These are phyloP conservation scores for Chamaecyparis obtusa DNA, from an alignment of 75 land plant species.

Conservation along the genomic window DNA sequence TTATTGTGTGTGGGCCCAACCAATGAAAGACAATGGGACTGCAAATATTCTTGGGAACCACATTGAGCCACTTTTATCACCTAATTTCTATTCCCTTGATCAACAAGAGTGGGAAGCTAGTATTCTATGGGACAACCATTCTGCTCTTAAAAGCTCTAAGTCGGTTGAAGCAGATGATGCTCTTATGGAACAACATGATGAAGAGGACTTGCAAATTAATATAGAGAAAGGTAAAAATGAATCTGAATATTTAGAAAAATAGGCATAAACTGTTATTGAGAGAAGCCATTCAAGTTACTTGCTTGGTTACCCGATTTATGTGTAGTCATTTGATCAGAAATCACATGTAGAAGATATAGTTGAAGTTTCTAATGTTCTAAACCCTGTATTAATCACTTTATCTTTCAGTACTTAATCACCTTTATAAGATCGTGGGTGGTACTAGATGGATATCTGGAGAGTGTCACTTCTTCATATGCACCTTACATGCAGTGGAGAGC, in stretches of 20 bases:
- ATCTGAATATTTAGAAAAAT: neutral
- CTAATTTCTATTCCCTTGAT: conserved; percentile 68
- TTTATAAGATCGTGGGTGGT: conserved; percentile 88
- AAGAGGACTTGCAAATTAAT: conserved; percentile 8
- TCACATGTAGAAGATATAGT: conserved; percentile 1
- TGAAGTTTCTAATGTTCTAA: neutral
- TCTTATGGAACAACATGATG: conserved; percentile 16
- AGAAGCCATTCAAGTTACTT: conserved; percentile 12
- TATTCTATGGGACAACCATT: conserved; percentile 78
- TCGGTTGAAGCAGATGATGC: conserved; percentile 27
- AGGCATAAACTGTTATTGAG: conserved; percentile 7
- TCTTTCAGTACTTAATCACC: conserved; percentile 70
- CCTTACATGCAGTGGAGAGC: conserved; percentile 99
- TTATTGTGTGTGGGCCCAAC: conserved; percentile 40
- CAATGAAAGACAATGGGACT: conserved; percentile 53
- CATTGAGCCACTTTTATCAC: conserved; percentile 19
- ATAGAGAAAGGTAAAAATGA: neutral
- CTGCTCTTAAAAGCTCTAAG: conserved; percentile 12
- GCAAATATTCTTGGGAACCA: conserved; percentile 11
- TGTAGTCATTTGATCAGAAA: conserved; percentile 40
- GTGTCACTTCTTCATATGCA: conserved; percentile 86
- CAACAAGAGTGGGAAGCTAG: conserved; percentile 86
- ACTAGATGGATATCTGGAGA: conserved; percentile 96
- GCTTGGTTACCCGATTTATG: conserved; percentile 8
- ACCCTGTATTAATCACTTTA: neutral